phyloP scores from a whole-genome alignment of 345 rosid genomes.

The Cardiospermum halicacabum region DNA sequence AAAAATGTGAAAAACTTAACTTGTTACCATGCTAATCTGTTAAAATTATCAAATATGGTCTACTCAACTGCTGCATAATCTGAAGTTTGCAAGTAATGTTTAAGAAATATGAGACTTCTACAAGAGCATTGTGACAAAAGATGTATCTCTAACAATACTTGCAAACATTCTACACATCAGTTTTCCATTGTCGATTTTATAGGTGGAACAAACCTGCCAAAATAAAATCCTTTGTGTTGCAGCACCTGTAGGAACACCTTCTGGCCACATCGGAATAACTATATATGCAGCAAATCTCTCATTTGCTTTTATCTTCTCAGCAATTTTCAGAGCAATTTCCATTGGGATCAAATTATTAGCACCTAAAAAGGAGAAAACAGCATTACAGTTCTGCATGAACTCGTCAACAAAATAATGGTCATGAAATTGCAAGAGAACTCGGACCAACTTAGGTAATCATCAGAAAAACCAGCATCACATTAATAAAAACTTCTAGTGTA shows the following conservation, averaged over 20 bases:
- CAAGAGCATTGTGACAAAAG: not conserved
- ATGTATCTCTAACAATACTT: not conserved
- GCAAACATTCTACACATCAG: not conserved
- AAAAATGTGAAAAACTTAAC: too few relatives aligned
- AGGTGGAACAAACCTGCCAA: conserved; percentile 70
- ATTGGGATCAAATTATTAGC: conserved; percentile 91
- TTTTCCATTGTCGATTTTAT: conserved; percentile 10
- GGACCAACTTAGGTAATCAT: not conserved
- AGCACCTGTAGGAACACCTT: conserved; percentile 85
- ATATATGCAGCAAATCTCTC: conserved; percentile 94
- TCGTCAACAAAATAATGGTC: not conserved
- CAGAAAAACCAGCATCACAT: not conserved
- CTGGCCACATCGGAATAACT: conserved; percentile 96
- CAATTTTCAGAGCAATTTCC: conserved; percentile 95
- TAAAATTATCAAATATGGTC: not conserved
- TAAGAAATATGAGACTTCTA: not conserved
- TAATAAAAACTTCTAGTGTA: not conserved
- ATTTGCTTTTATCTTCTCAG: conserved; percentile 75
- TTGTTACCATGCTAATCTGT: not conserved
- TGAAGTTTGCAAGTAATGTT: not conserved
- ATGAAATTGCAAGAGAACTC: not conserved
- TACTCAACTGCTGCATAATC: not conserved
- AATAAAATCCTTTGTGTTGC: conserved; percentile 91
- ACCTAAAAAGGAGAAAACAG: conserved; percentile 41
- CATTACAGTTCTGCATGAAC: conserved; percentile 7